A percentile compares a stretch with the other conserved stretches of the same genome.
These are phyloP conservation scores for Cydonia oblonga DNA, from an alignment of 331 rosid genomes.

Conservation along the genomic window DNA sequence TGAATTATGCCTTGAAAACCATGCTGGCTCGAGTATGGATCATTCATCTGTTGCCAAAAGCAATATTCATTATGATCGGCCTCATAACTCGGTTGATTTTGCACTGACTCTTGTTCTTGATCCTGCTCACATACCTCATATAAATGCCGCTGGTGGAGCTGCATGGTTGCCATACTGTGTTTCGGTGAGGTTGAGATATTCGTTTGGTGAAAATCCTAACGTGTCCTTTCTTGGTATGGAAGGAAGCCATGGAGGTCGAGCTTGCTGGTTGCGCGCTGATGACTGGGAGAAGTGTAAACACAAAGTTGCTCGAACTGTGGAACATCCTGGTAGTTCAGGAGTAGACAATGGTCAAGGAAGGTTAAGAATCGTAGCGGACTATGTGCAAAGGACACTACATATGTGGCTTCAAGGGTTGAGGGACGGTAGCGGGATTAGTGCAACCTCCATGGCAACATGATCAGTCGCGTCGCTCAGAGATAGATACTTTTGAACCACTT, in stretches of 20 bases:
- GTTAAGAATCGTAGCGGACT: slow-evolving; percentile 81
- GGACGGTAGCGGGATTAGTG: slow-evolving; percentile 48
- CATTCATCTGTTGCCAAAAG: slow-evolving; percentile 63
- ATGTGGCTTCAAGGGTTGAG: slow-evolving; percentile 71
- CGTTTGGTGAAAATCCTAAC: slow-evolving; percentile 62
- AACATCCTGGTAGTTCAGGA: slow-evolving; percentile 43
- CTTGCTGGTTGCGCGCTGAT: slow-evolving; percentile 83
- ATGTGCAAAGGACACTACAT: slow-evolving; percentile 74
- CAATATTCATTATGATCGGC: slow-evolving; percentile 85
- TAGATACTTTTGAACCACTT: background rate
- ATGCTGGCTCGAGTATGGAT: slow-evolving; percentile 52
- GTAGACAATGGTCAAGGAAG: slow-evolving; percentile 81
- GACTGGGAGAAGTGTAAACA: slow-evolving; percentile 92
- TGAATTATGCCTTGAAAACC: slow-evolving; percentile 96
- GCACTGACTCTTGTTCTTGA: slow-evolving; percentile 93
- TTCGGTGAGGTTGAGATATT: slow-evolving; percentile 78
- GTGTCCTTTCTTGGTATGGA: slow-evolving; percentile 81
- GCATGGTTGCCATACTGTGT: slow-evolving; percentile 99
- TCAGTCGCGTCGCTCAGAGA: slow-evolving; percentile 7
- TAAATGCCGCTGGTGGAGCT: slow-evolving; percentile 95
- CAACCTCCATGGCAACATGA: slow-evolving; percentile 52
- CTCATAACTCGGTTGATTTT: slow-evolving; percentile 84
- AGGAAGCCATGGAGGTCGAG: slow-evolving; percentile 99
- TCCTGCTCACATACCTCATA: slow-evolving; percentile 80
- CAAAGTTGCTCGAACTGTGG: slow-evolving; percentile 64